Evolutionary conservation across 345 rosid species (phyloP).

Genomic region (Nephelium lappaceum): DNA sequence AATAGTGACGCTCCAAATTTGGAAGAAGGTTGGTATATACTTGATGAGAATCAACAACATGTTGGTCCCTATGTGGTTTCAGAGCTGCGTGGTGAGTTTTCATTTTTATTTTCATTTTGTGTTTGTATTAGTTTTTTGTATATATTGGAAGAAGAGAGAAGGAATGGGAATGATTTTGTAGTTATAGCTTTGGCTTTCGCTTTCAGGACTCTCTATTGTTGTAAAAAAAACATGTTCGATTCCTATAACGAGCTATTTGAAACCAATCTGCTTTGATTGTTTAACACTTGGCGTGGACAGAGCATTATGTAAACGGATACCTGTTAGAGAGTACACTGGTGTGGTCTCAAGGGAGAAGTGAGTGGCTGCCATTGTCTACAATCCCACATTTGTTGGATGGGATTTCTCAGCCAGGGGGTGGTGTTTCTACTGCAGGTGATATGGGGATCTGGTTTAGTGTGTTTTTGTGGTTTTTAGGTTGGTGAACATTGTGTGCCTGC

Average conservation of each 20-base stretch:
- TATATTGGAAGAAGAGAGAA: background rate
- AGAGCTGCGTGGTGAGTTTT: constrained; percentile 72
- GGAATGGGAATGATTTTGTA: background rate
- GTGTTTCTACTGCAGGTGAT: constrained; percentile 45
- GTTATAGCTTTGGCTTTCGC: constrained; percentile 16
- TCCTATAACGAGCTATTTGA: constrained; percentile 49
- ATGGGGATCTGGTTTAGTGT: constrained; percentile 3
- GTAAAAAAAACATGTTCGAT: constrained; percentile 39
- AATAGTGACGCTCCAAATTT: constrained; percentile 13
- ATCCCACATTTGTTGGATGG: constrained; percentile 62
- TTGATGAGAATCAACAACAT: constrained; percentile 66
- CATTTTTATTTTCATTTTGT: background rate
- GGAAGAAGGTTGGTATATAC: constrained; percentile 77
- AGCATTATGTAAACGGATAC: constrained; percentile 80
- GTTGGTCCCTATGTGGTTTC: constrained; percentile 74
- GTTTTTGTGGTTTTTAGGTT: background rate
- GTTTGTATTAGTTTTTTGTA: background rate
- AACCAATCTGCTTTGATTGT: constrained; percentile 42
- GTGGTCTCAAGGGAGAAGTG: constrained; percentile 85
- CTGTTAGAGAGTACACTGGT: constrained; percentile 68
- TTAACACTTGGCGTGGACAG: constrained; percentile 63
- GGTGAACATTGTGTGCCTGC: background rate
- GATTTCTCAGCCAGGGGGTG: constrained; percentile 40
- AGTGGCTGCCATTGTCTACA: constrained; percentile 81
- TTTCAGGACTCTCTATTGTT: constrained; percentile 47